Evolutionary conservation across 345 rosid species (phyloP).

Genomic region (Viola odorata): DNA sequence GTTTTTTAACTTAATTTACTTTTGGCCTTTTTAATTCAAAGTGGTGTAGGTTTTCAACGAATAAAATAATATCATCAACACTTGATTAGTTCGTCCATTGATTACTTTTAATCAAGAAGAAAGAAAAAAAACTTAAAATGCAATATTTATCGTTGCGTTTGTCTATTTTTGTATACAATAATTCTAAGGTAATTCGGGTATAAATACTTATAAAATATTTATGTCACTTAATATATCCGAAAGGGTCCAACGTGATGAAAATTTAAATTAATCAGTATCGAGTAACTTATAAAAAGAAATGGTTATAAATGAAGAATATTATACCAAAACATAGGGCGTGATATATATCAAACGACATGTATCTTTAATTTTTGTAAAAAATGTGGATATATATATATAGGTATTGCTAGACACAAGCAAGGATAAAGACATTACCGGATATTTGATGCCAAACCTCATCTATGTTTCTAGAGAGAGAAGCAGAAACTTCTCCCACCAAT

Average conservation of each 20-base stretch:
- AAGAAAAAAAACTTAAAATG: too few relatives aligned
- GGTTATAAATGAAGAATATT: not conserved
- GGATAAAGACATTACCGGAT: conserved; percentile 34
- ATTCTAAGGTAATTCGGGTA: too few relatives aligned
- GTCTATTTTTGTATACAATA: too few relatives aligned
- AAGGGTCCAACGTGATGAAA: too few relatives aligned
- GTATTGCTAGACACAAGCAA: conserved; percentile 38
- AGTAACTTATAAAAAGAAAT: not conserved
- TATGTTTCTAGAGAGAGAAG: conserved; percentile 64
- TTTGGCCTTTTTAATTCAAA: too few relatives aligned
- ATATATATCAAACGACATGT: not conserved
- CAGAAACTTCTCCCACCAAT: conserved; percentile 46
- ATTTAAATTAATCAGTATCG: too few relatives aligned
- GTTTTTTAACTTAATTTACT: too few relatives aligned
- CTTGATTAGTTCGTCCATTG: not conserved
- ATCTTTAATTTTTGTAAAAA: not conserved
- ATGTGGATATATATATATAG: conserved; percentile 15
- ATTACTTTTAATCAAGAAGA: not conserved
- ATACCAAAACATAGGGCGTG: not conserved
- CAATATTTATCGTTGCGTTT: too few relatives aligned
- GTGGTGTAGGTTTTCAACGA: too few relatives aligned
- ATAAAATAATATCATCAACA: not conserved
- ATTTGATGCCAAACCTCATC: conserved; percentile 50
- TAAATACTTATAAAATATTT: too few relatives aligned
- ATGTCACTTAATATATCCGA: too few relatives aligned